Percentiles rank a stretch among this genome's conserved stretches.
Conservation (phyloP, 352 stramenopile genomes). For the Chrysophaeum taylorii region DNA sequence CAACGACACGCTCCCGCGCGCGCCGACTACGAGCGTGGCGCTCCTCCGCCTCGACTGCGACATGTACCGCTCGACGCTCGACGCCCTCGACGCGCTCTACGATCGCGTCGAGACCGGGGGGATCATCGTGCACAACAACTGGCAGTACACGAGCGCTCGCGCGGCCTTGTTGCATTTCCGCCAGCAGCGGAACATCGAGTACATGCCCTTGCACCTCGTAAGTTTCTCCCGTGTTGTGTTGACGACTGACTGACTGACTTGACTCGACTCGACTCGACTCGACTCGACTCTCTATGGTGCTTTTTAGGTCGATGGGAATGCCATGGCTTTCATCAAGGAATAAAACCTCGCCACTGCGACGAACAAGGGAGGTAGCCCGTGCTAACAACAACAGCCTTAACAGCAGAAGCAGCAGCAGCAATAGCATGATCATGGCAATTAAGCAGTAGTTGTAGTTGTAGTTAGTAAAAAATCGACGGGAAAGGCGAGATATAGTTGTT, state of each 20-base stretch:
- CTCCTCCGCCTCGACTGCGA: slow-evolving; percentile 11
- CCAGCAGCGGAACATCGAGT: neutral
- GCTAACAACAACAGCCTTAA: neutral
- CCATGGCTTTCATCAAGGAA: slow-evolving; percentile 6
- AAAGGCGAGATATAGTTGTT: neutral
- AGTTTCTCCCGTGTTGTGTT: too few relatives aligned
- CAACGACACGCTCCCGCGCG: slow-evolving; percentile 8
- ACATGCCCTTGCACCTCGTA: slow-evolving; percentile 10
- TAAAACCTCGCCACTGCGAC: neutral
- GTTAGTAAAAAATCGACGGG: neutral
- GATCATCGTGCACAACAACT: slow-evolving; percentile 14
- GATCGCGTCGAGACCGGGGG: neutral
- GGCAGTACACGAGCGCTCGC: slow-evolving; percentile 14
- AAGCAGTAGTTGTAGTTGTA: too few relatives aligned
- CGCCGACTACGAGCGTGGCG: neutral
- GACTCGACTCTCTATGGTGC: too few relatives aligned
- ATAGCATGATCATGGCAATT: too few relatives aligned
- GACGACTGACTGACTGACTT: too few relatives aligned
- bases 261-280: too few relatives aligned
- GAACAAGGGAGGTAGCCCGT: too few relatives aligned
- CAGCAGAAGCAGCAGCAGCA: too few relatives aligned
- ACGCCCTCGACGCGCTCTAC: slow-evolving; percentile 2
- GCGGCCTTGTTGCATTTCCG: slow-evolving; percentile 7
- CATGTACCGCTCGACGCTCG: slow-evolving; percentile 12
- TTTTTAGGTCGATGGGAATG: slow-evolving; percentile 15